Evolutionary conservation across 1,139 yeast species (phyloP), one percentile per base, ranked within the genome.

Genomic region (Saccharomycopsis phalli): DNA sequence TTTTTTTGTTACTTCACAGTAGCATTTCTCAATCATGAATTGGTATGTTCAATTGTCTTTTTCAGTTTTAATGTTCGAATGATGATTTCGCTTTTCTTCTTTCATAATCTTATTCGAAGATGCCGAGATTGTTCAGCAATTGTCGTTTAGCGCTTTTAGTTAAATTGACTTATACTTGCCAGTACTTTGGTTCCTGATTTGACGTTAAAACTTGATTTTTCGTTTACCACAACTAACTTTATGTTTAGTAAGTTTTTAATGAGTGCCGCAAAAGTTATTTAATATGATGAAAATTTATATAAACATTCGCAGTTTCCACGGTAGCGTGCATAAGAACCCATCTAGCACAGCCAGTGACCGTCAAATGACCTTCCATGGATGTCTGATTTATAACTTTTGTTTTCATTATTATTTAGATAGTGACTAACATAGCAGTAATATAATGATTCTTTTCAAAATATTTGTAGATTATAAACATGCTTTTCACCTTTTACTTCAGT

Each of bases 281-380:
- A 28, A 34, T 17, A 41, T 44, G 47, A 44, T 44, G 47, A 44
- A 44, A 44, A 36, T 36, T n/a, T 28, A 20, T 34, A 35, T 44
- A 22, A 44, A 44, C 47, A 44, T 44, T 44, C 47, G 47, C 47
- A 44, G 47, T 44, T 44, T 44, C 47, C 47, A 44, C 47, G 47
- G 47, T 44, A 44, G 47, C 45, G 47, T 44, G 40, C 47, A 37
- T 28, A 30, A 34, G 41, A 44, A 36, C 47, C 47, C 40, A 36
- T 34, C 37, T 27, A 28, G 47, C 40, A 44, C 47, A 44, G 47
- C 37, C 47, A 44, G 47, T 44, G 47, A 44, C 47, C 47, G 47
- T 61, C 59, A 56, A 39, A 44, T 45, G 57, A 52, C 59, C 63
- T 59, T 60, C 63, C 63, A 54, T 59, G 63, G 63, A 60, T 58